Conservation (phyloP, 1,284 basidiomycete genomes). For the Sporisorium sorghi region DNA sequence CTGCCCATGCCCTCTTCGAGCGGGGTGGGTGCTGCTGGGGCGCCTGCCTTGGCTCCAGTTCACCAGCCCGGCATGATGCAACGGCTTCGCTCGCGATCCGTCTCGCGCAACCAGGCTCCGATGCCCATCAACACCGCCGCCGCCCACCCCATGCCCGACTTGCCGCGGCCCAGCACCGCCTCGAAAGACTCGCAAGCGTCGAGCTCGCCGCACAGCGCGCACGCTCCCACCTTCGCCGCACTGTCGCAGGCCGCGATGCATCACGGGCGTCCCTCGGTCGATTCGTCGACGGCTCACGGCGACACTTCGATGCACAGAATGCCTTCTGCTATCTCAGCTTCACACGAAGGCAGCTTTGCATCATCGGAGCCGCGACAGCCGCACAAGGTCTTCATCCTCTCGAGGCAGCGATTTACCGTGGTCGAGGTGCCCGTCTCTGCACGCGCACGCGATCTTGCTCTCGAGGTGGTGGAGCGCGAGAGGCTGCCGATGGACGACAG, state of each 20-base stretch:
- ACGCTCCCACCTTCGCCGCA: conserved; percentile 29
- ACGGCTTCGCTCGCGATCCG: conserved; percentile 28
- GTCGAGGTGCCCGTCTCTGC: conserved; percentile 53
- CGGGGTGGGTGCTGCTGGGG: not conserved
- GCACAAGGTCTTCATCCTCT: conserved; percentile 57
- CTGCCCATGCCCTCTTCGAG: conserved; percentile 16
- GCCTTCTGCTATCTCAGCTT: conserved; percentile 6
- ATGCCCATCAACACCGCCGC: conserved; percentile 41
- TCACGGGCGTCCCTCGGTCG: conserved; percentile 24
- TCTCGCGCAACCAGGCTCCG: conserved; percentile 29
- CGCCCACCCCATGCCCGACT: conserved; percentile 38
- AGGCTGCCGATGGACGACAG: conserved; percentile 50
- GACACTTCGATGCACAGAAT: conserved; percentile 23
- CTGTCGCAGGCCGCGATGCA: conserved; percentile 28
- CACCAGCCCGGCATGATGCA: conserved; percentile 33
- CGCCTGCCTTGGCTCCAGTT: conserved; percentile 14
- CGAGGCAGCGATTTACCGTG: conserved; percentile 52
- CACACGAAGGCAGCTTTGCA: conserved; percentile 13
- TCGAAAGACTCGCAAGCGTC: conserved; percentile 47
- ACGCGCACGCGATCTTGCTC: conserved; percentile 56
- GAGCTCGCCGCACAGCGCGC: conserved; percentile 33
- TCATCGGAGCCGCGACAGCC: conserved; percentile 23
- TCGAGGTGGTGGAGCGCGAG: conserved; percentile 53
- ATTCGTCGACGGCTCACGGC: conserved; percentile 1
- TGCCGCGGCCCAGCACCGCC: conserved; percentile 31